Evolutionary conservation across 257 asterid species (phyloP), one percentile per base, ranked within the genome.

Genomic region (Plantago ovata): DNA sequence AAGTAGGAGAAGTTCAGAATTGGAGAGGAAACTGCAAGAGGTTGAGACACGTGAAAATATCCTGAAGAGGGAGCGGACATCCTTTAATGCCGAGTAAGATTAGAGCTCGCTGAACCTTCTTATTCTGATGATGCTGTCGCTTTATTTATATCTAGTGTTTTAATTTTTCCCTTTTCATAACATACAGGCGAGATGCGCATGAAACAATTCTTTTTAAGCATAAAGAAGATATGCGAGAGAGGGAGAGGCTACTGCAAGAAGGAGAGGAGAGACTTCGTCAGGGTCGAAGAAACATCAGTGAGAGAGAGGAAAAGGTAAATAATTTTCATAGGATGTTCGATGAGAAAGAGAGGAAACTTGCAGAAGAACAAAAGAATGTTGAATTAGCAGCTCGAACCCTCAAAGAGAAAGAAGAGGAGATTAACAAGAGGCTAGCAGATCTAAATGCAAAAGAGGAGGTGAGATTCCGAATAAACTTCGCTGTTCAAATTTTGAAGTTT

Each of bases 161-260:
- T 32, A 11, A 10, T 21, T 53, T 59, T 22, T 46, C 20, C 20
- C 36, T 66, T n/a, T 52, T 44, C 21, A 33, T 56, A 39, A 52
- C 61, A 53, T 58, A 58, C 63, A 90, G 95, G 76, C 79, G 84
- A 75, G 91, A 81, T 72, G 87, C 89, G 38, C 94, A 85, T 49
- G 93, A 75, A 71, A 79, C 79, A 41, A 66, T 68, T 33, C 56
- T 80, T 46, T 60, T 80, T 71, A 83, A 79, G 78, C 91, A 75
- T 39, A 87, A 71, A 69, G 77, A 91, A 72, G 94, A 83, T 59
- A 64, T 87, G 68, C 69, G 43, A 54, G 83, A 69, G 64, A 83
- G 95, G 96, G 96, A 87, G 70, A 79, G 70, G 62, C 85, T 81
- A 72, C 79, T 91, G 66, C 98, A 85, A 72, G 96, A 85, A 78